Percentiles rank a stretch among this genome's conserved stretches.
phyloP scores from a whole-genome alignment of 179 eudicot species.

The Pouteria campechiana region DNA sequence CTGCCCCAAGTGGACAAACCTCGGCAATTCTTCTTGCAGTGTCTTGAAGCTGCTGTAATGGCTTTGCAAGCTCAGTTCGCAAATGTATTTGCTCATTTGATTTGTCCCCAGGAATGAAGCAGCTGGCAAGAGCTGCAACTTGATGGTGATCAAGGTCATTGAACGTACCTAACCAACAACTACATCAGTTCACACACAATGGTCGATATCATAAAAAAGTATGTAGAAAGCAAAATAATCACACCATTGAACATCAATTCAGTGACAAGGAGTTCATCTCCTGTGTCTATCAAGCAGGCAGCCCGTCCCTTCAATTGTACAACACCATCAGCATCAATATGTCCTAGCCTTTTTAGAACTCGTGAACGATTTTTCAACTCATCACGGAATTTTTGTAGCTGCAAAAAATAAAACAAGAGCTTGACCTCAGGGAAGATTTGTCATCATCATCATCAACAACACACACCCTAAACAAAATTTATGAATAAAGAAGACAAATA shows the following conservation, averaged over 20 bases:
- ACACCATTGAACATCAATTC: slow-evolving; percentile 97
- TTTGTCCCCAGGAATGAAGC: slow-evolving; percentile 87
- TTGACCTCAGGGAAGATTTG: no score
- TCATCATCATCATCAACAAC: no score
- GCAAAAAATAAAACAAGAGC: slow-evolving; percentile 13
- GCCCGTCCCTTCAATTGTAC: slow-evolving; percentile 95
- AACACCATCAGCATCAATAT: slow-evolving; percentile 91
- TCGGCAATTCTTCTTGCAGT: slow-evolving; percentile 95
- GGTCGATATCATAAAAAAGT: background rate
- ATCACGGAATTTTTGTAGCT: slow-evolving; percentile 97
- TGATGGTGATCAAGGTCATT: slow-evolving; percentile 98
- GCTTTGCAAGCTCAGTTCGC: slow-evolving; percentile 82
- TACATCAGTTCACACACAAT: slow-evolving; percentile 1
- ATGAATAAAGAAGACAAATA: no score
- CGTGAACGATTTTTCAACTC: slow-evolving; percentile 94
- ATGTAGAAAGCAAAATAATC: background rate
- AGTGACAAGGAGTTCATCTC: slow-evolving; percentile 93
- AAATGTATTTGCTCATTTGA: slow-evolving; percentile 86
- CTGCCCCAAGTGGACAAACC: slow-evolving; percentile 21
- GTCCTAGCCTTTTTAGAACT: slow-evolving; percentile 89
- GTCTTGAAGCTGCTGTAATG: slow-evolving; percentile 92
- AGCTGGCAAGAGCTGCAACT: slow-evolving; percentile 92
- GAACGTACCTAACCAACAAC: slow-evolving; percentile 63
- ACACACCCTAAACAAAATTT: no score
- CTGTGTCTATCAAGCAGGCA: slow-evolving; percentile 86